Evolutionary conservation across 2,329 filamentous ascomycete species (phyloP).

Genomic region (Rhytidhysteron rufulum): DNA sequence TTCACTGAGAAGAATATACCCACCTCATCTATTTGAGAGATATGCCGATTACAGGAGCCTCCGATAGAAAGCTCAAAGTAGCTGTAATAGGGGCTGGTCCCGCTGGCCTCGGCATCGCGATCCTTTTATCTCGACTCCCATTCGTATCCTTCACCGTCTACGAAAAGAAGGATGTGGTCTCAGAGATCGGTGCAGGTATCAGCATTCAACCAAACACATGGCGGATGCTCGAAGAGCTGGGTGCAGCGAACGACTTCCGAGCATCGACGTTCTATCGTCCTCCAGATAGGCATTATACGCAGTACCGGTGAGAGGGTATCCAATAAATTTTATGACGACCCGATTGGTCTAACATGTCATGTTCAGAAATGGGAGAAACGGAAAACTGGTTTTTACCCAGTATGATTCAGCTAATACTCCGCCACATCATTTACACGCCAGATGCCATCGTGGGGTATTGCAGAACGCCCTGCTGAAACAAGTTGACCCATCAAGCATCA

Average conservation of each 20-base stretch:
- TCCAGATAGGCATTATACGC: neutral
- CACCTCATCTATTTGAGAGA: too few species aligned
- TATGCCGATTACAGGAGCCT: too few species aligned
- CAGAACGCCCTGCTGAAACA: neutral
- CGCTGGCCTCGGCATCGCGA: slow-evolving; percentile 42
- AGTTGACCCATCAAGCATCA: neutral
- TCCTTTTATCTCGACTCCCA: slow-evolving; percentile 41
- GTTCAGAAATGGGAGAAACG: neutral
- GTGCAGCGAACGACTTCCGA: neutral
- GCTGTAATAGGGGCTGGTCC: slow-evolving; percentile 41
- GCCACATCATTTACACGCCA: neutral
- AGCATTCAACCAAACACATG: slow-evolving; percentile 46
- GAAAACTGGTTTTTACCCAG: neutral
- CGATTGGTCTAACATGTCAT: neutral
- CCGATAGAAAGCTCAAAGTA: too few species aligned
- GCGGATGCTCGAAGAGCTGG: slow-evolving; percentile 45
- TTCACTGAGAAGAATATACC: too few species aligned
- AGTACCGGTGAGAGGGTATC: neutral
- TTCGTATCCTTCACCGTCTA: slow-evolving; percentile 43
- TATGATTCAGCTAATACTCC: neutral
- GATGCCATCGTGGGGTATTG: neutral
- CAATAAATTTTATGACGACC: neutral
- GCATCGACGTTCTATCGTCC: neutral
- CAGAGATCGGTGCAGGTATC: slow-evolving; percentile 49
- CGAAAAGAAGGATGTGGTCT: slow-evolving; percentile 43